Percentiles rank a stretch among this genome's conserved stretches.
phyloP scores from a whole-genome alignment of 805 yeast genomes.

The Saccharomycopsis sp. region DNA sequence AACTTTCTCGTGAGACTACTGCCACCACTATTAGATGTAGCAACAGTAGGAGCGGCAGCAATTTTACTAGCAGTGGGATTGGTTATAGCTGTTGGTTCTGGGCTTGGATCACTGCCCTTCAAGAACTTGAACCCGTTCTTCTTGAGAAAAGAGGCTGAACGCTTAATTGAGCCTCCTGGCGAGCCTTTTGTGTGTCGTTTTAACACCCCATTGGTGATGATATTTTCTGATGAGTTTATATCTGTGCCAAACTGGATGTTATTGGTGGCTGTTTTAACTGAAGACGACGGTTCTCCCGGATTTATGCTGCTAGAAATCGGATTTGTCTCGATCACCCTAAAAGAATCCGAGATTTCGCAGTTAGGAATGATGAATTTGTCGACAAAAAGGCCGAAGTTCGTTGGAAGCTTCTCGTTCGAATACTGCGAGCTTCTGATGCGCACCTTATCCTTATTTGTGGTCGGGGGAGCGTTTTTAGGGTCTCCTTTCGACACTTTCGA shows the following conservation, averaged over 20 bases:
- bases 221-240: slow-evolving; percentile 9
- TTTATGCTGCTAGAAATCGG: neutral
- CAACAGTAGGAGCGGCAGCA: neutral
- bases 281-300: neutral
- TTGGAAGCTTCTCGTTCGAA: slow-evolving; percentile 12
- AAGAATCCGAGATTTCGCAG: slow-evolving; percentile 17
- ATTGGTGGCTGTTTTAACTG: neutral
- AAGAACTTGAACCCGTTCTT: slow-evolving; percentile 13
- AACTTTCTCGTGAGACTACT: slow-evolving; percentile 4
- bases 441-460: neutral
- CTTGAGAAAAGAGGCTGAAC: slow-evolving; percentile 16
- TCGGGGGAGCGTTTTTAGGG: too few relatives aligned
- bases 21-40: neutral
- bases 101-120: neutral
- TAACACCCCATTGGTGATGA: slow-evolving; percentile 15
- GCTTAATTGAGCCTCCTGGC: slow-evolving; percentile 2
- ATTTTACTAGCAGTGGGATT: neutral
- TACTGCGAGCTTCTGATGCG: slow-evolving; percentile 1
- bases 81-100: neutral
- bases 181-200: neutral
- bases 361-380: slow-evolving; percentile 18
- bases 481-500: too few relatives aligned
- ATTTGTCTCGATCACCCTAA: slow-evolving; percentile 9
- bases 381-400: slow-evolving; percentile 12
- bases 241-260: neutral